phyloP scores from a whole-genome alignment of 306 rosid genomes.

The Quercus glauca region DNA sequence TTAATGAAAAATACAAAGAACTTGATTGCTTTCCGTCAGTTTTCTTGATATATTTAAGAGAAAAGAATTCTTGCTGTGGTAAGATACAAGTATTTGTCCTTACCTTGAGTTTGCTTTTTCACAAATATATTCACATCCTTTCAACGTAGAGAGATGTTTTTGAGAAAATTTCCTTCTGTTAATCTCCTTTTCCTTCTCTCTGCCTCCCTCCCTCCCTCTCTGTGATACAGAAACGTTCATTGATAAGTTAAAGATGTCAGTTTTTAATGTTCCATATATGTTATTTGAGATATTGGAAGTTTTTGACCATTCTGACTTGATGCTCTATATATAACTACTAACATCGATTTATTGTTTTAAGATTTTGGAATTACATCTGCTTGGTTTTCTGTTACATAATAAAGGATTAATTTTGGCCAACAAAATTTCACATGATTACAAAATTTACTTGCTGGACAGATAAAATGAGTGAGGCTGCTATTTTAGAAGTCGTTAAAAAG shows the following conservation, averaged over 20 bases:
- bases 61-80: not conserved
- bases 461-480: constrained; percentile 88
- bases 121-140: not conserved
- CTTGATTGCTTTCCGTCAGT: not conserved
- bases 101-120: not conserved
- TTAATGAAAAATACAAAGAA: not conserved
- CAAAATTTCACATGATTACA: constrained; percentile 14
- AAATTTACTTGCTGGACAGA: constrained; percentile 68
- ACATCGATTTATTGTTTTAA: not conserved
- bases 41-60: not conserved
- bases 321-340: not conserved
- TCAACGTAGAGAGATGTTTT: not conserved
- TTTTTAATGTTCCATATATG: not conserved
- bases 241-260: not conserved
- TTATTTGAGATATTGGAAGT: not conserved
- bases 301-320: not conserved
- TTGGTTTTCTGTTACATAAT: not conserved
- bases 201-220: not conserved
- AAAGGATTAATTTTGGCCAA: not conserved
- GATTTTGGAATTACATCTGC: not conserved
- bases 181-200: not conserved
- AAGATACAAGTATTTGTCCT: not conserved
- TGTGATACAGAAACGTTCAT: not conserved
- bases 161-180: not conserved
- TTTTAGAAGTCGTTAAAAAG: constrained; percentile 64